Percentiles rank a stretch among this genome's conserved stretches.
These are phyloP conservation scores for Chytriomyces sp. DNA, from an alignment of 192 early-diverging fungal genomes.

Conservation along the genomic window DNA sequence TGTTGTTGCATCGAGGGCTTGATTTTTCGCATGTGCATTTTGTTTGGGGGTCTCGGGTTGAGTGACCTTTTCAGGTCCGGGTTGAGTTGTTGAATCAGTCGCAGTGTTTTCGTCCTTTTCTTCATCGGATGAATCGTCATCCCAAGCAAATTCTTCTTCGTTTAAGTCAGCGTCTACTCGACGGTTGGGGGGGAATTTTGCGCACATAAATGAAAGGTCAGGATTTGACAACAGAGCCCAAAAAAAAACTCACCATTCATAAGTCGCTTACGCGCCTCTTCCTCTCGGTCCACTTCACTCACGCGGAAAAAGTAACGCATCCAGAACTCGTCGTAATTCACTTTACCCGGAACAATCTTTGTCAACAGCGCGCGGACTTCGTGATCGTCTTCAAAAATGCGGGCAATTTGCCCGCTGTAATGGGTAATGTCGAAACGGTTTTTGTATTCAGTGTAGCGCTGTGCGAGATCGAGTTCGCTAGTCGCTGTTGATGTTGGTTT, in stretches of 20 bases:
- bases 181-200: neutral
- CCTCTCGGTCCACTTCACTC: slow-evolving; percentile 47
- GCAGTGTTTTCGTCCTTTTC: slow-evolving; percentile 26
- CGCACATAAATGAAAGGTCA: neutral
- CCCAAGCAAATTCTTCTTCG: slow-evolving; percentile 35
- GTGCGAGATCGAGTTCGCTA: slow-evolving; percentile 15
- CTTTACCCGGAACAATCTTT: slow-evolving; percentile 38
- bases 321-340: slow-evolving; percentile 50
- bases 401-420: slow-evolving; percentile 32
- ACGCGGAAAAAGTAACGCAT: slow-evolving; percentile 51
- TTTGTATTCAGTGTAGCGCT: slow-evolving; percentile 31
- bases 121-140: slow-evolving; percentile 37
- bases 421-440: slow-evolving; percentile 30
- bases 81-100: neutral
- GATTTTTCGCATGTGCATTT: neutral
- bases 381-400: slow-evolving; percentile 42
- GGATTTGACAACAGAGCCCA: neutral
- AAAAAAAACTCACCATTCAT: slow-evolving; percentile 34
- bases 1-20: neutral
- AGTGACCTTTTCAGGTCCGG: neutral
- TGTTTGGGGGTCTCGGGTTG: neutral
- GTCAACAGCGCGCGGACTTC: slow-evolving; percentile 41
- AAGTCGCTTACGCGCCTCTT: slow-evolving; percentile 42
- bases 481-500: neutral
- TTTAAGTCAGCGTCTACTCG: slow-evolving; percentile 28